Evolutionary conservation across 1,139 yeast genomes (phyloP).

Genomic region (Blastobotrys illinoisensis): DNA sequence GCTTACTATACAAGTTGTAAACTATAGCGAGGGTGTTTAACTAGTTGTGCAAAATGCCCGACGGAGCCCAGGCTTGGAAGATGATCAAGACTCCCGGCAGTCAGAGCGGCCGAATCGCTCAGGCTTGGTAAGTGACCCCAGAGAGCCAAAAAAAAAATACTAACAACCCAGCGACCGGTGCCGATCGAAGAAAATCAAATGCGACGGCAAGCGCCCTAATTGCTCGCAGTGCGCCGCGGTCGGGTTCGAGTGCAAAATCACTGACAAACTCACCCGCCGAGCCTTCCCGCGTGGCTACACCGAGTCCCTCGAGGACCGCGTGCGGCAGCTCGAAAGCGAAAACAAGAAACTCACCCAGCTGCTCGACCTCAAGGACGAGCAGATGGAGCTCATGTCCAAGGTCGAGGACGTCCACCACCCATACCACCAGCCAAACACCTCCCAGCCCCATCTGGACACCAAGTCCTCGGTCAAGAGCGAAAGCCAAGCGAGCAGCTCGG

Average conservation of each 20-base stretch:
- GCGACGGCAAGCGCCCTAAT: slow-evolving; percentile 58
- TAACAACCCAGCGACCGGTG: slow-evolving; percentile 50
- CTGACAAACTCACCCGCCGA: slow-evolving; percentile 64
- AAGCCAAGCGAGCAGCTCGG: background rate
- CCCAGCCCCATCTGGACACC: background rate
- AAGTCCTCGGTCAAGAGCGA: background rate
- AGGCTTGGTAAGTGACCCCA: slow-evolving; percentile 52
- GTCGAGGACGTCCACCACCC: slow-evolving; percentile 15
- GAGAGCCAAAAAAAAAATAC: background rate
- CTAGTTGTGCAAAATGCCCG: slow-evolving; percentile 23
- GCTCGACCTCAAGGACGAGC: slow-evolving; percentile 58
- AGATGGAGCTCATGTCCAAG: slow-evolving; percentile 38
- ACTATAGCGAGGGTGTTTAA: no score
- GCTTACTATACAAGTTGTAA: no score
- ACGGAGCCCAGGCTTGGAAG: slow-evolving; percentile 40
- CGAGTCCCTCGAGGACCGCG: slow-evolving; percentile 59
- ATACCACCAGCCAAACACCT: background rate
- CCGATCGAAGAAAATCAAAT: slow-evolving; percentile 68
- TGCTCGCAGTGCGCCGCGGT: slow-evolving; percentile 64
- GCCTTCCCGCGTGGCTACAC: slow-evolving; percentile 76
- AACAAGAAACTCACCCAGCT: slow-evolving; percentile 45
- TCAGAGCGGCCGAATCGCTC: slow-evolving; percentile 57
- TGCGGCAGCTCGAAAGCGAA: slow-evolving; percentile 58
- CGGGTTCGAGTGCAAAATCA: slow-evolving; percentile 67
- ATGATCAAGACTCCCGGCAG: slow-evolving; percentile 63